A percentile compares a stretch with the other conserved stretches of the same genome.
phyloP scores from a whole-genome alignment of 108 stramenopile species.

The Conticribra weissflogii region DNA sequence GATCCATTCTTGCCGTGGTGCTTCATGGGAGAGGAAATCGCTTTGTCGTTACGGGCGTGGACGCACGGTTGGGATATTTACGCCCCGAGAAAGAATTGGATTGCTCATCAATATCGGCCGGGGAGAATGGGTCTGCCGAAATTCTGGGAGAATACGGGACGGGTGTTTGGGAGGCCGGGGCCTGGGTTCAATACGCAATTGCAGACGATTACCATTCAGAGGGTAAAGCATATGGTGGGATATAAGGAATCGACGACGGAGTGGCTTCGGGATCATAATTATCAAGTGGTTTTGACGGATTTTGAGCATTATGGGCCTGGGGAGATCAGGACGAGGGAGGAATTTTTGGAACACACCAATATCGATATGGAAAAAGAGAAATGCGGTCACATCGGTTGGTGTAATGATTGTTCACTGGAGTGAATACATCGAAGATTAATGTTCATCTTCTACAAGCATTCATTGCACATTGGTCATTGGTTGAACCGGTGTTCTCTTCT shows the following conservation, averaged over 20 bases:
- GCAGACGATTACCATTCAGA: conserved; percentile 52
- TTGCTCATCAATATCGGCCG: conserved; percentile 91
- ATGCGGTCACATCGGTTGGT: conserved; percentile 63
- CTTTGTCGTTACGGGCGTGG: conserved; percentile 80
- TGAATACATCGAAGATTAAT: too few relatives aligned
- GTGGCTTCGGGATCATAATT: conserved; percentile 36
- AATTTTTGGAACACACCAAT: conserved; percentile 61
- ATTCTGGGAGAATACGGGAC: conserved; percentile 92
- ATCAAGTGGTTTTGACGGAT: conserved; percentile 45
- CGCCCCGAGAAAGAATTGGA: conserved; percentile 82
- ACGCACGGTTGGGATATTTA: conserved; percentile 94
- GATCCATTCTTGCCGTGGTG: conserved; percentile 95
- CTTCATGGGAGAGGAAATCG: conserved; percentile 98
- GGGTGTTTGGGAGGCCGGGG: conserved; percentile 68
- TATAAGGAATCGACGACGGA: conserved; percentile 56
- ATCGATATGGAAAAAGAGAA: conserved; percentile 57
- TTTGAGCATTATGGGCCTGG: conserved; percentile 68
- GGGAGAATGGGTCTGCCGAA: conserved; percentile 87
- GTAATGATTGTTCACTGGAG: conserved; percentile 50
- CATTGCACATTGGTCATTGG: too few relatives aligned
- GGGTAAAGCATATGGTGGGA: conserved; percentile 78
- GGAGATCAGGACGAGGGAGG: conserved; percentile 52
- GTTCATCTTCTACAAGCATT: too few relatives aligned
- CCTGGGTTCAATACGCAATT: conserved; percentile 51
- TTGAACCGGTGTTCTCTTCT: too few relatives aligned